Base-by-base conservation (phyloP, 225 moss, liverwort and hornwort species). In the Lunularia cruciata region DNA sequence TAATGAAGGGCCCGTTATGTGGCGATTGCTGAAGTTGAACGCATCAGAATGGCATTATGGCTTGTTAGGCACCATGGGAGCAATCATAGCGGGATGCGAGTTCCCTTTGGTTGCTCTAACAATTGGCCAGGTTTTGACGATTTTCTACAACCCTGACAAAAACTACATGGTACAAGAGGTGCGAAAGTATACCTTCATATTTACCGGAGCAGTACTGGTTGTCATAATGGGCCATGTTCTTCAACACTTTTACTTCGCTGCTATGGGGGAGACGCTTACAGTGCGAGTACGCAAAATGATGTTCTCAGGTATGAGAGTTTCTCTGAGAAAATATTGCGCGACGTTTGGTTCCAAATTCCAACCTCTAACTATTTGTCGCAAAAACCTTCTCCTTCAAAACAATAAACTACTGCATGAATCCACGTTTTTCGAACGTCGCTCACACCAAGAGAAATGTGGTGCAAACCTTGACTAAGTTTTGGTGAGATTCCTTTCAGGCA, bases 1-100 rank as follows among this genome's bases (percentile, higher is more conserved):
- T 65, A 60, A 80, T 78, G 75, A 79, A 67, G 87, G 89, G 38
- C 69, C 76, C 5, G 66, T 45, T 26, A 61, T 84, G 8, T 76
- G 76, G 71, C 83, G 91, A 72, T 74, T 98, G 64, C 59, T 93
- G 10, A 89, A 89, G 79, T 76, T 98, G 75, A 98, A 98, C 74
- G 69, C 93, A 34, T 79, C 93, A 5, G 98, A 98, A 77, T 93
- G 98, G 98, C 90, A 90, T 28, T 89, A 93, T 51, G 98, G 89
- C 49, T 53, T 98, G 77, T 67, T 98, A 23, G 98, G 90, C 33
- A 87, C 86, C 5, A 71, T 89, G 57, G 98, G 98, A 70, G 98
- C 98, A 26, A 82, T 93, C n/a, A 89, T 90, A 77, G 87, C 90
- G 57, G 98, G 98, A 71, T 85, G 89, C 27, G 89, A 93, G 74